Evolutionary conservation across 345 rosid species (phyloP), one percentile per base, ranked within the genome.

Genomic region (Durio zibethinus): DNA sequence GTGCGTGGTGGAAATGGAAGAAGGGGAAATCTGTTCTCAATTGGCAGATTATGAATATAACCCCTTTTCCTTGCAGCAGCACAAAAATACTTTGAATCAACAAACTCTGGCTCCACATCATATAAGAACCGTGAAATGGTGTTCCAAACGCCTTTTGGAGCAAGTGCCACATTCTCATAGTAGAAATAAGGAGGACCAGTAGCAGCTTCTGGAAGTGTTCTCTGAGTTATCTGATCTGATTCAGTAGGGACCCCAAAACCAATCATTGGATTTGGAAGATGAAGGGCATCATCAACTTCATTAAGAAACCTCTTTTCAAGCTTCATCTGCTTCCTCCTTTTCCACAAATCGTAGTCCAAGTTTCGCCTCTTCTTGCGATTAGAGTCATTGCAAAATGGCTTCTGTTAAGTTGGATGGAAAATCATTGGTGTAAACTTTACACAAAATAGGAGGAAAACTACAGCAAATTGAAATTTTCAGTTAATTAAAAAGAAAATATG

Each of bases 61-160:
- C 98, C 99, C 76, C 99, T 85, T 79, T 95, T 95, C 79, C 99
- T 89, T 15, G 98, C 98, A 61, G 98, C 80, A 23, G 97, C 99
- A 76, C 98, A 93, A 52, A 95, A 88, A 25, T 85, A 85, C 33
- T 89, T 90, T 0, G 98, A 95, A 78, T 93, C 99, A 0, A 95
- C 98, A 76, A 93, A 93, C 70, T 95, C 98, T 0, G 99, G 99
- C 76, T 85, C 86, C 59, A 93, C 85, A 6, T 92, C 96, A 45
- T 84, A 91, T 29, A 95, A 53, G 48, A 84, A 88, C 3, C 97
- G 78, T 0, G 97, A 93, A 4, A 95, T 93, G 20, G 92, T 90
- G 38, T 84, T 86, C 99, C 99, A 95, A n/a, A 91, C 98, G 1
- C 99, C 99, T 78, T 85, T 92, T 3, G 99, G 99, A 57, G 99